Percentiles rank a stretch among this genome's conserved stretches.
These are phyloP conservation scores for Fonsecaea monophora DNA, from an alignment of 2,329 filamentous ascomycete species.

Conservation along the genomic window DNA sequence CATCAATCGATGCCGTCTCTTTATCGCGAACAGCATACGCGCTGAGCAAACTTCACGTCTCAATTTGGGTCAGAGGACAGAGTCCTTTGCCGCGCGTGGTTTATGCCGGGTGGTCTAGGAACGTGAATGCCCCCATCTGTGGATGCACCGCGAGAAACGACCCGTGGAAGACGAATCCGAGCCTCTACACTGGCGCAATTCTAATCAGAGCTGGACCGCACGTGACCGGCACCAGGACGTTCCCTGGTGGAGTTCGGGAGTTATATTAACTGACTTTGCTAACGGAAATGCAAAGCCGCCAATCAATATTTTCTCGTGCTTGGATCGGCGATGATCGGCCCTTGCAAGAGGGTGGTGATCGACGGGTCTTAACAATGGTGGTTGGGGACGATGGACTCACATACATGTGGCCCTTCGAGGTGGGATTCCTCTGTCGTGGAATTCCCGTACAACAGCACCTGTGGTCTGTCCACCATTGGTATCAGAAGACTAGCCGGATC, in stretches of 20 bases:
- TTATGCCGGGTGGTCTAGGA: not conserved
- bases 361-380: not conserved
- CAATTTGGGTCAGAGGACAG: not conserved
- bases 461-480: not conserved
- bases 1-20: slow-evolving; percentile 14
- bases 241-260: not conserved
- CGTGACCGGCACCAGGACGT: not conserved
- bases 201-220: not conserved
- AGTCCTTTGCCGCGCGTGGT: not conserved
- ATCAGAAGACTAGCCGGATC: not conserved
- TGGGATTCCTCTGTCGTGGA: not conserved
- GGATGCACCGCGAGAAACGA: not conserved
- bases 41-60: not conserved
- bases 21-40: slow-evolving; percentile 1
- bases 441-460: not conserved
- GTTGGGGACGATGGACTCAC: not conserved
- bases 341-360: not conserved
- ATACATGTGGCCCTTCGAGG: not conserved
- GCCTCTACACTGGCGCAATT: not conserved
- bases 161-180: not conserved
- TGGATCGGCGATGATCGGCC: not conserved
- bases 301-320: not conserved
- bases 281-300: not conserved
- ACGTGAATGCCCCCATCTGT: not conserved
- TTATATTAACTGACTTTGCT: not conserved